These are phyloP conservation scores for Colletotrichum sp. DNA, from an alignment of 2,329 filamentous ascomycete species.

Conservation along the genomic window DNA sequence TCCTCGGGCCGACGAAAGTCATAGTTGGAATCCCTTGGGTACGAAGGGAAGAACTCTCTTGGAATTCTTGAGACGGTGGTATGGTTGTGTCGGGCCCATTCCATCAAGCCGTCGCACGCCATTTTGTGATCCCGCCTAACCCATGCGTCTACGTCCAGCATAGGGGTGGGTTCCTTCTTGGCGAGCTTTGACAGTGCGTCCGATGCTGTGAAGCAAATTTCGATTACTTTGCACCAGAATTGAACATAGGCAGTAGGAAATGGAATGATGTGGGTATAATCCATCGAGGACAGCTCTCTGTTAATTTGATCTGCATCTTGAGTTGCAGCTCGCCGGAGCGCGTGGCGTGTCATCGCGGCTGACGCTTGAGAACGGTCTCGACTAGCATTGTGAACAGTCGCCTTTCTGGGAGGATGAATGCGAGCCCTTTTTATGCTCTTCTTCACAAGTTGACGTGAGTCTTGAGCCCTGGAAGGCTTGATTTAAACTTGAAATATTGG, in stretches of 20 bases:
- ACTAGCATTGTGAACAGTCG: not conserved
- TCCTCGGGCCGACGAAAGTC: not conserved
- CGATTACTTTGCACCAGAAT: not conserved
- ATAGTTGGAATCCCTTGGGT: not conserved
- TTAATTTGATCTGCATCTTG: not conserved
- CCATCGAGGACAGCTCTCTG: not conserved
- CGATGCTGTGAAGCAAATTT: not conserved
- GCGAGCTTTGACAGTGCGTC: not conserved
- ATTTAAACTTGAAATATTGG: not conserved
- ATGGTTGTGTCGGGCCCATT: not conserved
- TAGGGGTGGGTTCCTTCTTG: not conserved
- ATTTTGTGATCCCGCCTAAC: not conserved
- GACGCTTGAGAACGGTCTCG: not conserved
- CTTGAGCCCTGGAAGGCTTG: fast-evolving
- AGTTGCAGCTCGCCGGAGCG: not conserved
- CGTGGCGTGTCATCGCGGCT: not conserved
- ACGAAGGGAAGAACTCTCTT: not conserved
- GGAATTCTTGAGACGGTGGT: not conserved
- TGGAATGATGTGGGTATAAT: not conserved
- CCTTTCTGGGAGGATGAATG: fast-evolving
- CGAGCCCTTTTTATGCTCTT: not conserved
- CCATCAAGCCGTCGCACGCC: not conserved
- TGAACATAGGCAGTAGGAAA: not conserved
- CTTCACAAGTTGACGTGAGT: fast-evolving
- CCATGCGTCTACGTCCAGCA: not conserved